These are phyloP conservation scores for Glycine tomentella DNA, from an alignment of 306 rosid species.

Conservation along the genomic window DNA sequence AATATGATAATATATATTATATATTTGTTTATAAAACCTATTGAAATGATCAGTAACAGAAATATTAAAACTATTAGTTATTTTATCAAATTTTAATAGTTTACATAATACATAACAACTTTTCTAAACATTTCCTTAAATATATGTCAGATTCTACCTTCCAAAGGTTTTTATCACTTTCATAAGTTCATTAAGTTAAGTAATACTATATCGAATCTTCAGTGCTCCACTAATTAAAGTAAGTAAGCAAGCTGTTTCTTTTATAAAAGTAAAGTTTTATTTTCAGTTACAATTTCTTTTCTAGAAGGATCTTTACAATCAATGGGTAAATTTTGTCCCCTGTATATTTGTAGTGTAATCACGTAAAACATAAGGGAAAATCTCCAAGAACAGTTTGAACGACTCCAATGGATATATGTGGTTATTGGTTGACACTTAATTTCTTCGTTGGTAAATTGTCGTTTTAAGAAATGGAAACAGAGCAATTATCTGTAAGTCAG, in stretches of 20 bases:
- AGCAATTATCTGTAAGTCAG: slow-evolving; percentile 4
- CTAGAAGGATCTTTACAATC: background rate
- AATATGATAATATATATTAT: background rate
- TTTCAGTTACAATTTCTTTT: background rate
- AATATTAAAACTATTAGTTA: background rate
- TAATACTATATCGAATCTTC: too few species aligned
- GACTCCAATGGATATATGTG: background rate
- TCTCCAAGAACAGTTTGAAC: background rate
- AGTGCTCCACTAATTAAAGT: too few species aligned
- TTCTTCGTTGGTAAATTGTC: slow-evolving; percentile 16
- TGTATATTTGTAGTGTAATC: too few species aligned
- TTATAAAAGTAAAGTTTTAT: background rate
- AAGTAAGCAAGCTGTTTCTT: slow-evolving; percentile 11
- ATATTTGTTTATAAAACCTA: background rate
- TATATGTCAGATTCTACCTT: background rate
- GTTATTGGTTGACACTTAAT: background rate
- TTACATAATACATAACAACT: background rate
- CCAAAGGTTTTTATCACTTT: too few species aligned
- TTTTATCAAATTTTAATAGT: background rate
- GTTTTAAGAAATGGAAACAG: slow-evolving; percentile 20
- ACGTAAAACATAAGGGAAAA: too few species aligned
- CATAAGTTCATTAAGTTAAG: too few species aligned
- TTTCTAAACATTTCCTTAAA: background rate
- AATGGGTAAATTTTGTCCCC: slow-evolving; percentile 1
- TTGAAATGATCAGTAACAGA: background rate